These are phyloP conservation scores for Tubosaeta sp. DNA, from an alignment of 768 basidiomycete species.

Conservation along the genomic window DNA sequence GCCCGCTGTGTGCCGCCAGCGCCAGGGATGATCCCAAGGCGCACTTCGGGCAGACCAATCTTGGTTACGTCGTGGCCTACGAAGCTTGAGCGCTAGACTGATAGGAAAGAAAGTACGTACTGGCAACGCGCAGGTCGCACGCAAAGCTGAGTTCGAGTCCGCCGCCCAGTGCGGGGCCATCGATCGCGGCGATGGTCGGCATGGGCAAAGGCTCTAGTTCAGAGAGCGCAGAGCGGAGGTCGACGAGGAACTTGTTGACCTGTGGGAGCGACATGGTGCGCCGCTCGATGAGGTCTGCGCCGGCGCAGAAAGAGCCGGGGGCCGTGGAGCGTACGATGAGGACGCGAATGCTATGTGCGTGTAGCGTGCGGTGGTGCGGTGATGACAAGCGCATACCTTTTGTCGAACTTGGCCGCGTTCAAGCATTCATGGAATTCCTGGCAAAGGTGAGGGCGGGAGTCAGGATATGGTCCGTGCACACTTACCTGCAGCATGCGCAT, in stretches of 20 bases:
- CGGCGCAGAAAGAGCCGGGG: conserved; percentile 82
- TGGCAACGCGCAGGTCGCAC: conserved; percentile 87
- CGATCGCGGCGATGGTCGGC: conserved; percentile 90
- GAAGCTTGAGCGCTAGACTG: not conserved
- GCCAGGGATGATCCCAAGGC: conserved; percentile 83
- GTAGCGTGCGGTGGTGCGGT: not conserved
- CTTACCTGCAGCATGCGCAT: conserved; percentile 61
- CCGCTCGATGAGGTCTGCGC: conserved; percentile 85
- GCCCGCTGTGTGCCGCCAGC: conserved; percentile 87
- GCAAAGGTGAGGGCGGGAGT: conserved; percentile 6
- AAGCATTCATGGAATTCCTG: conserved; percentile 73
- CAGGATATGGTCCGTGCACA: not conserved
- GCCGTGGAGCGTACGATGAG: conserved; percentile 81
- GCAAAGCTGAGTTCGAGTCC: conserved; percentile 84
- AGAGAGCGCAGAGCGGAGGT: conserved; percentile 65
- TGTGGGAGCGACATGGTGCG: conserved; percentile 75
- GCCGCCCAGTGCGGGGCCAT: conserved; percentile 92
- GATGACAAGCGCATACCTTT: conserved; percentile 40
- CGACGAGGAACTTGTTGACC: conserved; percentile 72
- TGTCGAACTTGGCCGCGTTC: conserved; percentile 62
- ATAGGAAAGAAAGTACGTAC: conserved; percentile 39
- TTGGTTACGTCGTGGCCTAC: conserved; percentile 67
- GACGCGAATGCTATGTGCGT: conserved; percentile 55
- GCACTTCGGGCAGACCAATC: conserved; percentile 82
- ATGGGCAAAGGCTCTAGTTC: conserved; percentile 79